Base-by-base conservation (phyloP, 768 basidiomycete genomes). In the Boletus edulis region DNA sequence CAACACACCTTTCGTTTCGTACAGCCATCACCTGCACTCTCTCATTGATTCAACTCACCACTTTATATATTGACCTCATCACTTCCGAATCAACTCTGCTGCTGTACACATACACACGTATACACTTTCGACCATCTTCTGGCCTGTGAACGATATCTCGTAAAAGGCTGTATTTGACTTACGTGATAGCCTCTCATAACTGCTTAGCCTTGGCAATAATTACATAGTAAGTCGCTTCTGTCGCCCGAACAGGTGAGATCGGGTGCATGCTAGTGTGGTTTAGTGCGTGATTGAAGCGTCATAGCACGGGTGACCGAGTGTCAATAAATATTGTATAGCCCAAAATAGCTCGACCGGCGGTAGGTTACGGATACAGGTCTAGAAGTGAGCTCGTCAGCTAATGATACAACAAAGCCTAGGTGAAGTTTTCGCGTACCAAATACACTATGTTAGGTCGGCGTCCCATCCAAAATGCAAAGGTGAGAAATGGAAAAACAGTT, bases 311-410 rank as follows among this genome's bases (percentile, higher is more conserved):
- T 6, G 13, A 14, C 14, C 13, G 12, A 34, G 4, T 14, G 14
- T 3, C 38, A 55, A 66, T 72, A 73, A 73, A 70, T 65, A 63
- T 56, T 31, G 55, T 50, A 58, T 60, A 45, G 55, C 54, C 58
- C 67, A 49, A 49, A 66, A 50, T 49, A 38, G 39, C 59, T 64
- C 55, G 60, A 52, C 55, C 51, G 42, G 49, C 49, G 51, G 54
- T 63, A 61, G 45, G 55, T 54, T 71, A 76, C 50, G 59, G 63
- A 72, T 75, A 76, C 72, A 73, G 45, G 60, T 60, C 66, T 67
- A 62, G 48, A 62, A 52, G 55, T 47, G 24, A 20, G 27, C 32
- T 29, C 40, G 57, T 75, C 61, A 76, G 73, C 65, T 65, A 67
- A 47, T 34, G 60, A 64, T 66, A 72, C 65, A 67, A 49, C 2